Evolutionary conservation across 2,329 filamentous ascomycete genomes (phyloP), one percentile per base, ranked within the genome.

Genomic region (Talaromyces amestolkiae): DNA sequence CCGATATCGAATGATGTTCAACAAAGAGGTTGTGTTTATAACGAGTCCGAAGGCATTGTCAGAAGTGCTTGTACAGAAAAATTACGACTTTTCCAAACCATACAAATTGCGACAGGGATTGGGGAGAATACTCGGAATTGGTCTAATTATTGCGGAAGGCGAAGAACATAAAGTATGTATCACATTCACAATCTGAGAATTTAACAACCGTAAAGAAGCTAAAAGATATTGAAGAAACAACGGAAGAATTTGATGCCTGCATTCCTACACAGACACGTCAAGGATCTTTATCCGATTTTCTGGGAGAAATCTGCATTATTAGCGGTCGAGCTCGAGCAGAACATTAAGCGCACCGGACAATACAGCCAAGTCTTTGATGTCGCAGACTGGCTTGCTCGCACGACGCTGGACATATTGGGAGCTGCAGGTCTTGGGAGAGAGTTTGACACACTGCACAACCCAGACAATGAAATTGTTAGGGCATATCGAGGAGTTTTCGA

Each of bases 201-300:
- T 5, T 3, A 35, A 13, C 27, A 31, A 27, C 3, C 10, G 22
- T 22, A 2, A 31, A n/a, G 22, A 15, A 15, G 11, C 31, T 51
- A 39, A 61, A 6, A 37, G 2, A 31, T 15, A 17, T 13, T 2
- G 22, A 4, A 63, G 61, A 63, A 45, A 45, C 89, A 91, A 76
- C 84, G 91, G 49, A 91, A 89, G 73, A 86, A 87, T 59, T 84
- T 94, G 37, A 85, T 88, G 78, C 91, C 91, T 0, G 89, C 90
- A 3, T 95, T 95, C 75, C 83, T 86, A 35, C 93, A 91, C 71
- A 84, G 91, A 19, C 89, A 93, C 71, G 81, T 93, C 75, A 93
- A 92, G 74, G 85, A 92, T 66, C 79, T 95, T 27, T 92, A 93
- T 71, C 88, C 91, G 0, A 79, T 89, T 8, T 93, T 95, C 75